Base-by-base conservation (phyloP, 2,329 filamentous ascomycete species). In the Monosporascus sp. region DNA sequence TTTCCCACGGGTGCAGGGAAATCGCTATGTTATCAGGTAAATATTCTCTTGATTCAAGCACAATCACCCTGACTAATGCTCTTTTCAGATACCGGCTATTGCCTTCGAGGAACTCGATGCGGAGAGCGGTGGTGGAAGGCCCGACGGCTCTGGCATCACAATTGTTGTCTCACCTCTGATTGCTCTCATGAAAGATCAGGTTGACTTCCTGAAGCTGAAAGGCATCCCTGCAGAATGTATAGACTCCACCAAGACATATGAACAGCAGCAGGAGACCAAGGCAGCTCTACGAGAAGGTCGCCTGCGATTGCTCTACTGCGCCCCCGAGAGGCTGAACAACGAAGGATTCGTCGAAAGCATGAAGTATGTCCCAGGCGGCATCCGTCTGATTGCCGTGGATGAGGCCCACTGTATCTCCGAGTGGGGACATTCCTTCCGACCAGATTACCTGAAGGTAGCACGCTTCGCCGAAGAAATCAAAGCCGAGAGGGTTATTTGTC, bases 131-230 rank as follows among this genome's bases (percentile, higher is more conserved):
- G 57, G 57, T 2, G 58, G 66, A 43, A 60, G 59, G 0, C 50
- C 62, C 1, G 64, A 64, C 2, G 70, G 72, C 18, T 65, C 70
- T 11, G 82, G 79, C 6, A 74, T 82, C 56, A 82, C 78, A 1
- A 72, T 84, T 6, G 77, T 83, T 3, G 77, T 82, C 2, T 83
- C 78, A 0, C 79, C 79, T 0, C 65, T 83, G 3, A 79, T 83
- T 50, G 79, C 79, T 2, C 61, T 84, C 51, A 83, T 83, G 80
- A 84, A 84, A 60, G 80, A 84, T 55, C 81, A 85, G 58, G 79
- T 82, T 0, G 80, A 84, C 57, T 75, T 76, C 1, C 68, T 85
- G 20, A 68, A 73, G 47, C 70, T 70, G 9, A 72, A 74, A 28
- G 76, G 76, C 1, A 74, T 85, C 9, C 60, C 73, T 9, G 82